These are phyloP conservation scores for Debaryomycetaceae sp. DNA, from an alignment of 1,139 yeast species.

Conservation along the genomic window DNA sequence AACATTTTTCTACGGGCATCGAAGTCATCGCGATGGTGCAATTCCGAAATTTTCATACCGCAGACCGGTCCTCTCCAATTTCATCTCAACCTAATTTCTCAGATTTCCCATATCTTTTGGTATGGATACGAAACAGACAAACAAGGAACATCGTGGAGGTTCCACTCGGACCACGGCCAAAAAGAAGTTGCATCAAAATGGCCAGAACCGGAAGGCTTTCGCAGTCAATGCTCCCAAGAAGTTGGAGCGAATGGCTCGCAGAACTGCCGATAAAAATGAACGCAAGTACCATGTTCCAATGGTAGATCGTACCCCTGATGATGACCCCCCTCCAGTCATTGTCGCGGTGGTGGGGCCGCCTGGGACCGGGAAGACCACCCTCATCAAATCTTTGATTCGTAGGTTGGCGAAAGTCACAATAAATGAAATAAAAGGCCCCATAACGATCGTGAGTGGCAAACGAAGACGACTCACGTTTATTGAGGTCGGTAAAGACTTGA, in stretches of 20 bases:
- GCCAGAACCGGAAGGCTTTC: conserved; percentile 89
- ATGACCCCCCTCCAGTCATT: conserved; percentile 93
- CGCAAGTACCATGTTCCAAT: conserved; percentile 89
- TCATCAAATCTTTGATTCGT: conserved; percentile 80
- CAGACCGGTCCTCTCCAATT: no score
- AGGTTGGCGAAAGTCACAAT: conserved; percentile 83
- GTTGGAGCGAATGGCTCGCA: conserved; percentile 71
- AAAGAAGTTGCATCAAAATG: conserved; percentile 82
- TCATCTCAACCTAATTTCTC: no score
- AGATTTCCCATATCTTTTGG: no score
- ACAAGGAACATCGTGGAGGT: conserved; percentile 50
- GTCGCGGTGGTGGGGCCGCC: conserved; percentile 98
- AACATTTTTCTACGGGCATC: no score
- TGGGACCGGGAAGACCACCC: conserved; percentile 94
- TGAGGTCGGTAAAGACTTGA: conserved; percentile 86
- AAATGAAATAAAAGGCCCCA: conserved; percentile 85
- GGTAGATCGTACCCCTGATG: conserved; percentile 96
- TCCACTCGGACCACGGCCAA: conserved; percentile 57
- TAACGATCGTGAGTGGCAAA: conserved; percentile 96
- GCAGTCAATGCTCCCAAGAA: conserved; percentile 90
- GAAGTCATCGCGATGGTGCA: no score
- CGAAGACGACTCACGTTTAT: conserved; percentile 85
- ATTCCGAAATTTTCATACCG: no score
- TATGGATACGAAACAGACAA: conserved; percentile 33
- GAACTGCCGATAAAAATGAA: conserved; percentile 82